phyloP scores from a whole-genome alignment of 1,139 yeast species.

The Debaryomycetaceae sp. region DNA sequence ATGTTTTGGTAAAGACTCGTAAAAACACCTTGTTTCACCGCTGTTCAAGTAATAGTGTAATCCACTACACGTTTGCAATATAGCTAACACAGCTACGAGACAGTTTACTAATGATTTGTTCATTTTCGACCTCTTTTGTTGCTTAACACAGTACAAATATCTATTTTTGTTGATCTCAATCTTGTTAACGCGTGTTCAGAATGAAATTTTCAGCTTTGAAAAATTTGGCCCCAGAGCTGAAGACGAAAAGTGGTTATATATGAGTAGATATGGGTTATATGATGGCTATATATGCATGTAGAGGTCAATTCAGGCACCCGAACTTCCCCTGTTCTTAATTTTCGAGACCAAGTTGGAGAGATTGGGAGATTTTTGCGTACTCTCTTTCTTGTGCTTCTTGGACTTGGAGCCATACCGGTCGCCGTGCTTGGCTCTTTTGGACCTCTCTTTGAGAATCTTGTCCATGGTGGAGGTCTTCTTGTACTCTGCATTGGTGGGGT shows the following conservation, averaged over 20 bases:
- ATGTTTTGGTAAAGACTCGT: conserved; percentile 40
- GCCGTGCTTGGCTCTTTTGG: conserved; percentile 42
- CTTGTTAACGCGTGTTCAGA: conserved; percentile 10
- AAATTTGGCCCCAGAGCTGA: neutral
- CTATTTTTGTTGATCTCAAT: neutral
- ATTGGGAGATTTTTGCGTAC: neutral
- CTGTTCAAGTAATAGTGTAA: conserved; percentile 47
- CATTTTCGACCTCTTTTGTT: neutral
- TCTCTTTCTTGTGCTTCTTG: conserved; percentile 11
- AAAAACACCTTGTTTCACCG: conserved; percentile 45
- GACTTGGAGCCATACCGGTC: conserved; percentile 7
- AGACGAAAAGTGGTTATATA: neutral
- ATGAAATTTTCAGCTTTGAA: neutral
- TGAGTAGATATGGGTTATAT: neutral
- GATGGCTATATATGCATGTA: neutral
- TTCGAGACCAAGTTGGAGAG: neutral
- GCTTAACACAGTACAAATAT: neutral
- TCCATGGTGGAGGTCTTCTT: conserved; percentile 87
- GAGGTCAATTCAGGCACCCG: neutral
- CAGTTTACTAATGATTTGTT: neutral
- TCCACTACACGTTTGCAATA: conserved; percentile 14
- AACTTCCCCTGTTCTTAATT: neutral
- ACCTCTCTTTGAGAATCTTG: conserved; percentile 70
- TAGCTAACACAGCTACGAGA: neutral
- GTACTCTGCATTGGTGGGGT: conserved; percentile 83